These are phyloP conservation scores for Puccinia hordei DNA, from an alignment of 1,284 basidiomycete genomes.

Conservation along the genomic window DNA sequence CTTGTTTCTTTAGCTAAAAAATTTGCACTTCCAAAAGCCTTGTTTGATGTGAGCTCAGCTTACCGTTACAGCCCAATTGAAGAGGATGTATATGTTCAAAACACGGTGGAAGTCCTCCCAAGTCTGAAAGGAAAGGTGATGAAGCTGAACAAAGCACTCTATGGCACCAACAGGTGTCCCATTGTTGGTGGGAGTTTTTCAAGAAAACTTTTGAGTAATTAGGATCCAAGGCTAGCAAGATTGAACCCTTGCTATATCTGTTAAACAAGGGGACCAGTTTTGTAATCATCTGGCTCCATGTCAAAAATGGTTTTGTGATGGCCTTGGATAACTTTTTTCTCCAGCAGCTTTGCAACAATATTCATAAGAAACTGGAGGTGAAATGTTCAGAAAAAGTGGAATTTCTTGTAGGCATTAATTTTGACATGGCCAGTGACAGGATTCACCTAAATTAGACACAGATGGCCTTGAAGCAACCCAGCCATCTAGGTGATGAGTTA, in stretches of 20 bases:
- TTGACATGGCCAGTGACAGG: not conserved
- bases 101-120: not conserved
- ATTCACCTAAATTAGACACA: not conserved
- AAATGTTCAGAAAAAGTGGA: conserved; percentile 1
- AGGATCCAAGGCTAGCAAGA: not conserved
- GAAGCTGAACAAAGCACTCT: conserved; percentile 16
- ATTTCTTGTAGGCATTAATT: not conserved
- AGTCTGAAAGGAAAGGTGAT: not conserved
- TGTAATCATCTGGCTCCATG: conserved; percentile 22
- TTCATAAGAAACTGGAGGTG: not conserved
- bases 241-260: not conserved
- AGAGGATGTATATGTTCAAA: conserved; percentile 22
- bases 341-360: not conserved
- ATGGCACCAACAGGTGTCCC: conserved; percentile 13
- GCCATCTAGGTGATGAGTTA: not conserved
- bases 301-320: conserved; percentile 18
- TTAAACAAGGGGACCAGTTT: not conserved
- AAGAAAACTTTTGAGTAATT: not conserved
- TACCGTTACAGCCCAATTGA: conserved; percentile 13
- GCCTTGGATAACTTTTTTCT: not conserved
- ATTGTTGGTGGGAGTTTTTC: too few relatives aligned
- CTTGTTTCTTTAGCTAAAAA: not conserved
- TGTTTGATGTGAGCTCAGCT: conserved; percentile 6
- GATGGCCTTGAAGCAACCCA: not conserved
- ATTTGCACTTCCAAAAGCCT: not conserved